These are phyloP conservation scores for Eremochloa ophiuroides DNA, from an alignment of 176 grass and related monocot species.

Conservation along the genomic window DNA sequence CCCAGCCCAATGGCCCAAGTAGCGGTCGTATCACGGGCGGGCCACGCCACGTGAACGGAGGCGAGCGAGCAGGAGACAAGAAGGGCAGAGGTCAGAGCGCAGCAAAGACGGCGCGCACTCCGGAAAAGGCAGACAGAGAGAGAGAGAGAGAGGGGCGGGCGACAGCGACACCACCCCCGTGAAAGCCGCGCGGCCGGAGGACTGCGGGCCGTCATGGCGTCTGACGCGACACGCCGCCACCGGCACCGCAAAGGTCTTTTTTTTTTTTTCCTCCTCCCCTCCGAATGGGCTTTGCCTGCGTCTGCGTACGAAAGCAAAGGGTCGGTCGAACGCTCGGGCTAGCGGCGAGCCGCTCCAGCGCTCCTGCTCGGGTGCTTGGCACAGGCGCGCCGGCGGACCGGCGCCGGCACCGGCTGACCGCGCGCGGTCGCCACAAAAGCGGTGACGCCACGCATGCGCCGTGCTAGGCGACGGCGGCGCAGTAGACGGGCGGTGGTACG, in stretches of 20 bases:
- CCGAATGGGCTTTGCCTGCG: too few species aligned
- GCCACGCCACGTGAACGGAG: slow-evolving; percentile 34
- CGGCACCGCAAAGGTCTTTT: too few species aligned
- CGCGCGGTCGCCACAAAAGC: not conserved
- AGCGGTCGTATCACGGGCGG: slow-evolving; percentile 17
- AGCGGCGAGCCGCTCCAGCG: too few species aligned
- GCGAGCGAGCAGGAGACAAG: not conserved
- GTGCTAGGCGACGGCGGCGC: too few species aligned
- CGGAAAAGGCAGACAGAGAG: not conserved
- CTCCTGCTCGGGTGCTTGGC: not conserved
- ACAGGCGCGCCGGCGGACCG: not conserved
- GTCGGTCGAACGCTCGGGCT: not conserved
- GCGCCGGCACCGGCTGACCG: not conserved
- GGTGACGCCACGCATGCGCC: not conserved
- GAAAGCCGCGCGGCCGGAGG: slow-evolving; percentile 42
- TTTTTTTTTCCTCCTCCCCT: too few species aligned
- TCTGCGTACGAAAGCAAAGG: too few species aligned
- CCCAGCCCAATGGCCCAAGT: not conserved
- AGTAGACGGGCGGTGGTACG: too few species aligned
- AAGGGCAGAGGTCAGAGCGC: not conserved
- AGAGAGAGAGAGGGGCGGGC: not conserved
- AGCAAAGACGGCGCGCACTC: not conserved
- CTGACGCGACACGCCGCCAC: not conserved
- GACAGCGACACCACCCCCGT: slow-evolving; percentile 12
- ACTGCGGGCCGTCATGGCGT: not conserved